Evolutionary conservation across 176 grass and related monocot species (phyloP), one percentile per base, ranked within the genome.

Genomic region (Oryza officinalis): DNA sequence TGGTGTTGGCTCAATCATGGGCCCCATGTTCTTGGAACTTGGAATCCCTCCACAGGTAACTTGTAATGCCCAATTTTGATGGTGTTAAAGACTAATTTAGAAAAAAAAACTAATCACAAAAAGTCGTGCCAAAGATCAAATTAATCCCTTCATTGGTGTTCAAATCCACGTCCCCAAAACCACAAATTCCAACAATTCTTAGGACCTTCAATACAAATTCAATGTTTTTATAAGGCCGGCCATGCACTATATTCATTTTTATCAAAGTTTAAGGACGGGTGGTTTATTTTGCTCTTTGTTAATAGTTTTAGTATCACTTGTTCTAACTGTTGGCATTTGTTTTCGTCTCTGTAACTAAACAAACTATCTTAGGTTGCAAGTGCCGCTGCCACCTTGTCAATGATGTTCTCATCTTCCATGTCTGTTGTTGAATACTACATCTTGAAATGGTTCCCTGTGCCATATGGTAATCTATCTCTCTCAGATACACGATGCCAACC

Each of bases 361-460:
- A 52, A 52, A 17, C 49, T 52, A 13, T 32, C 46, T 43, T 64
- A 94, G 94, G 94, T 94, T 18, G 84, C 92, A 32, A 97, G 94
- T 80, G 94, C 90, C 10, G 94, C 90, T 11, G 81, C 95, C 26
- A 97, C 92, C 32, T 97, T 97, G 77, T 80, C 89, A 5, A 97
- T 97, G 92, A 94, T 88, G 79, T 97, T 97, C 83, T 97, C 95
- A 8, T 92, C 90, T 15, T 94, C 92, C 35, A 93, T 97, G 88
- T 91, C 90, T 0, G 88, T 83, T 6, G 57, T 97, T 6, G 90
- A 97, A 59, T 97, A 93, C 83, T 91, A 93, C 79, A 86, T 97
- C 70, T 31, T 92, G 54, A 74, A 86, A 8, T 78, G 92, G 4
- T 94, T 94, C 60, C 92, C 90, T 0, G 83, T 97, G 35, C 88